Conservation (phyloP, 2,329 filamentous ascomycete species). For the Blumeriella jaapii region DNA sequence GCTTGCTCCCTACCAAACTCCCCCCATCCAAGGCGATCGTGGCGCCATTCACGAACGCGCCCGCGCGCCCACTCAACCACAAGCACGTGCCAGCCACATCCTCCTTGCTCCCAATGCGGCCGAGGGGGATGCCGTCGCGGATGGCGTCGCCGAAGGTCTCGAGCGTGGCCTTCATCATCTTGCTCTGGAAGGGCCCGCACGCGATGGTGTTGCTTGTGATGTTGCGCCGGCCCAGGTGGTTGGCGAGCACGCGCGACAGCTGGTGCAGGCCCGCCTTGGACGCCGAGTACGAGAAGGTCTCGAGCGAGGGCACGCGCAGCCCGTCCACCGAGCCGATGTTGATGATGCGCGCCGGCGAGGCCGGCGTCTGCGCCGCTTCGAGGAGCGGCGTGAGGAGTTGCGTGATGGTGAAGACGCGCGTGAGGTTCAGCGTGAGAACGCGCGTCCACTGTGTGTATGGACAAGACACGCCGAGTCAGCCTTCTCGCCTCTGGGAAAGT, state of each 20-base stretch:
- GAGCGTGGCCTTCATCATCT: slow-evolving; percentile 64
- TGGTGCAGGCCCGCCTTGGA: slow-evolving; percentile 55
- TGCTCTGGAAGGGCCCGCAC: slow-evolving; percentile 59
- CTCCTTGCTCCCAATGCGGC: slow-evolving; percentile 52
- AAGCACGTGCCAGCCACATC: slow-evolving; percentile 64
- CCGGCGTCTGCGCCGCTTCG: slow-evolving; percentile 34
- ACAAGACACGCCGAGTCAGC: too few relatives aligned
- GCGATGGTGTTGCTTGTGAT: slow-evolving; percentile 59
- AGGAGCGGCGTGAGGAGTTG: slow-evolving; percentile 52
- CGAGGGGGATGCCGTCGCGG: slow-evolving; percentile 48
- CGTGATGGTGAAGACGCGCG: slow-evolving; percentile 54
- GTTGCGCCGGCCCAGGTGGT: slow-evolving; percentile 46
- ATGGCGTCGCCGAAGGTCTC: slow-evolving; percentile 44
- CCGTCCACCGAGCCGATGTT: slow-evolving; percentile 56
- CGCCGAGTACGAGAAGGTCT: slow-evolving; percentile 49
- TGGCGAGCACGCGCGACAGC: slow-evolving; percentile 50
- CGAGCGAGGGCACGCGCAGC: slow-evolving; percentile 44
- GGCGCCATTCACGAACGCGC: slow-evolving; percentile 54
- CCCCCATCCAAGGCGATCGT: slow-evolving; percentile 53
- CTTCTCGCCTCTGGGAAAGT: too few relatives aligned
- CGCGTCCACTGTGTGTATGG: slow-evolving; percentile 35
- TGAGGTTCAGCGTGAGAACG: slow-evolving; percentile 48
- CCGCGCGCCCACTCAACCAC: slow-evolving; percentile 56
- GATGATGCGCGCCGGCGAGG: slow-evolving; percentile 45
- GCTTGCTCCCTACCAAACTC: slow-evolving; percentile 33